A percentile compares a stretch with the other conserved stretches of the same genome.
These are phyloP conservation scores for Copromyces sp. DNA, from an alignment of 495 filamentous ascomycete species.

Conservation along the genomic window DNA sequence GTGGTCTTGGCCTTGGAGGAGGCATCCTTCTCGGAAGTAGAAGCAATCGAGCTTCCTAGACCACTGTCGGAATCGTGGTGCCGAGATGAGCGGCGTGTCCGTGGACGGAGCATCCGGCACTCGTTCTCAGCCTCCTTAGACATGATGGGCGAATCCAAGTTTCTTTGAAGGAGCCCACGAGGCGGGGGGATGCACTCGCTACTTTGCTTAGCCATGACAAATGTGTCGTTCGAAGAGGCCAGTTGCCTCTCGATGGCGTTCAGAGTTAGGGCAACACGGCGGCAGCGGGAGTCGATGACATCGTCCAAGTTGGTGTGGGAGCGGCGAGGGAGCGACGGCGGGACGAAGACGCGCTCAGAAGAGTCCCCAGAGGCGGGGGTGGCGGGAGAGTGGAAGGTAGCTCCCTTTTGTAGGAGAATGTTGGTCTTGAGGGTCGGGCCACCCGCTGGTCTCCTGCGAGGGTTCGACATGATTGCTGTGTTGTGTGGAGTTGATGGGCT, in stretches of 20 bases:
- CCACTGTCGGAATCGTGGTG: constrained; percentile 55
- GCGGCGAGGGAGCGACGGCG: constrained; percentile 45
- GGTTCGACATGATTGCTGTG: constrained; percentile 40
- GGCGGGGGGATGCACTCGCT: constrained; percentile 43
- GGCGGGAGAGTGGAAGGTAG: constrained; percentile 50
- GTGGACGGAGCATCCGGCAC: constrained; percentile 38
- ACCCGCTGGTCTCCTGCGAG: constrained; percentile 37
- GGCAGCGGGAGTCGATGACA: constrained; percentile 45
- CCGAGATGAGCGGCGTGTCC: constrained; percentile 38
- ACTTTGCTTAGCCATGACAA: constrained; percentile 20
- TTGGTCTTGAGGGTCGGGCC: constrained; percentile 40
- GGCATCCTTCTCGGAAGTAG: constrained; percentile 25
- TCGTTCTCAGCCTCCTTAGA: constrained; percentile 28
- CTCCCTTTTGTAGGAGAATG: constrained; percentile 48
- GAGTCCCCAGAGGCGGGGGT: constrained; percentile 29
- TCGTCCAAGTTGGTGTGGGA: constrained; percentile 54
- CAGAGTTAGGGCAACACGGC: constrained; percentile 42
- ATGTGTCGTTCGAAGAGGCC: constrained; percentile 17
- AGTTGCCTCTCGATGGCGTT: constrained; percentile 41
- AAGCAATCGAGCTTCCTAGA: constrained; percentile 45
- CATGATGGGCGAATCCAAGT: constrained; percentile 32
- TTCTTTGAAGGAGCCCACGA: constrained; percentile 39
- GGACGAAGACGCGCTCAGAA: constrained; percentile 35
- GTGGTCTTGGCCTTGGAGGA: constrained; percentile 18
- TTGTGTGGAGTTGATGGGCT: constrained; percentile 22